Evolutionary conservation across 768 basidiomycete genomes (phyloP).

Genomic region (Albatrellus ellisii): DNA sequence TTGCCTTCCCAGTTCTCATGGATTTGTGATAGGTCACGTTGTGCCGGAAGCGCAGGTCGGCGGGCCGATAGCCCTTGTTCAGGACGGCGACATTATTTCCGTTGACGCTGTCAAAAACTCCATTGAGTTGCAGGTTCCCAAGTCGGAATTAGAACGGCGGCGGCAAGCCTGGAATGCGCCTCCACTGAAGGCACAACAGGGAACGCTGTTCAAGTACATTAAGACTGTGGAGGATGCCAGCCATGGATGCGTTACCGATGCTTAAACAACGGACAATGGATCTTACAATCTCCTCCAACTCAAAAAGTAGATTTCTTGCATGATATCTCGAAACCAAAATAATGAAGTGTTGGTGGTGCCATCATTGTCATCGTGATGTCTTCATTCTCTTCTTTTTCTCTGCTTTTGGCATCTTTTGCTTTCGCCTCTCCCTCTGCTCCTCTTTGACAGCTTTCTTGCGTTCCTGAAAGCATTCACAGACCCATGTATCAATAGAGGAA

Average conservation of each 20-base stretch:
- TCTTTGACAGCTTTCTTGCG: conserved; percentile 84
- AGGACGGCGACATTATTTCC: conserved; percentile 77
- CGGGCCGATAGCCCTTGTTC: conserved; percentile 83
- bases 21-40: conserved; percentile 95
- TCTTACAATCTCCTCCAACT: neutral
- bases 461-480: conserved; percentile 38
- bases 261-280: conserved; percentile 24
- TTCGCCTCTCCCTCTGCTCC: conserved; percentile 77
- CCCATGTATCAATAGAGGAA: neutral
- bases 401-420: conserved; percentile 89
- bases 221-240: conserved; percentile 85
- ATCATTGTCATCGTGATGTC: conserved; percentile 16
- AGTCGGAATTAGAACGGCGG: conserved; percentile 67
- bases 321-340: neutral
- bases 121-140: conserved; percentile 63
- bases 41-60: conserved; percentile 93
- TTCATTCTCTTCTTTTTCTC: conserved; percentile 88
- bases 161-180: conserved; percentile 69
- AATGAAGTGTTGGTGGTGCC: neutral
- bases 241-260: conserved; percentile 85
- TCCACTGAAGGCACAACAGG: conserved; percentile 70
- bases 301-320: conserved; percentile 1
- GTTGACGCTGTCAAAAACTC: conserved; percentile 85
- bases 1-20: conserved; percentile 58
- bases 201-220: conserved; percentile 82